These are phyloP conservation scores for Wallacemonas sp. DNA, from an alignment of 208 protist species.

Conservation along the genomic window DNA sequence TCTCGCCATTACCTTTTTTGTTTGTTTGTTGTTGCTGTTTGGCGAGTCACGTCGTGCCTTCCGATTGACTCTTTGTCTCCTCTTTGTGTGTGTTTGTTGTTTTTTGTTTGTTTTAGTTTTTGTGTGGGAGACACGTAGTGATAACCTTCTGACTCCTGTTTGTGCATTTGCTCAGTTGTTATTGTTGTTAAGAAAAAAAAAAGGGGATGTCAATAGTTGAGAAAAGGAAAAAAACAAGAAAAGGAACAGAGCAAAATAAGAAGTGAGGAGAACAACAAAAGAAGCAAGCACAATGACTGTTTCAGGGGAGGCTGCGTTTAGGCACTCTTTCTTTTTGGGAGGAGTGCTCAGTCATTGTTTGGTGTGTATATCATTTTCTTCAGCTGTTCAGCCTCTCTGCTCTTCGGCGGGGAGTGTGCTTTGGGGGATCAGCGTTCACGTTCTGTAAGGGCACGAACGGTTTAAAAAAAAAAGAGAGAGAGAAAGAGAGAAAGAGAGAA, in stretches of 20 bases:
- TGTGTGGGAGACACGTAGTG: not conserved
- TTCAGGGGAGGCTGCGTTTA: not conserved
- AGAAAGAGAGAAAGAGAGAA: conserved; percentile 6
- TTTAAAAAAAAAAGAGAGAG: too few relatives aligned
- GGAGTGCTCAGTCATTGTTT: too few relatives aligned
- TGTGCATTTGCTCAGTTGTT: too few relatives aligned
- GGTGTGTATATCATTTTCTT: too few relatives aligned
- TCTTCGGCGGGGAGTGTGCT: too few relatives aligned
- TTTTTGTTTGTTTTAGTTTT: conserved; percentile 11
- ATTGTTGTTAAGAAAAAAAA: not conserved
- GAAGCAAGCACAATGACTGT: not conserved
- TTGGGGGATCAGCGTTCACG: too few relatives aligned
- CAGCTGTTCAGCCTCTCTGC: too few relatives aligned
- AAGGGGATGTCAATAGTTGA: conserved; percentile 4
- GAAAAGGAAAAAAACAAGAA: not conserved
- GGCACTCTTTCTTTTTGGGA: not conserved
- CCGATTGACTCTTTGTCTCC: not conserved
- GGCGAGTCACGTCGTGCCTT: not conserved
- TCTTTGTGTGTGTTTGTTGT: conserved; percentile 2
- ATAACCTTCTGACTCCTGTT: too few relatives aligned
- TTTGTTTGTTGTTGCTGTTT: conserved; percentile 8
- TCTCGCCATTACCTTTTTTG: conserved; percentile 15
- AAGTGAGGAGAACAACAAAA: not conserved
- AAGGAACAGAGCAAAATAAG: not conserved
- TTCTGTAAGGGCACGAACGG: too few relatives aligned